A percentile compares a stretch with the other conserved stretches of the same genome.
Conservation (phyloP, 208 protist genomes). For the Crithidia thermophila region DNA sequence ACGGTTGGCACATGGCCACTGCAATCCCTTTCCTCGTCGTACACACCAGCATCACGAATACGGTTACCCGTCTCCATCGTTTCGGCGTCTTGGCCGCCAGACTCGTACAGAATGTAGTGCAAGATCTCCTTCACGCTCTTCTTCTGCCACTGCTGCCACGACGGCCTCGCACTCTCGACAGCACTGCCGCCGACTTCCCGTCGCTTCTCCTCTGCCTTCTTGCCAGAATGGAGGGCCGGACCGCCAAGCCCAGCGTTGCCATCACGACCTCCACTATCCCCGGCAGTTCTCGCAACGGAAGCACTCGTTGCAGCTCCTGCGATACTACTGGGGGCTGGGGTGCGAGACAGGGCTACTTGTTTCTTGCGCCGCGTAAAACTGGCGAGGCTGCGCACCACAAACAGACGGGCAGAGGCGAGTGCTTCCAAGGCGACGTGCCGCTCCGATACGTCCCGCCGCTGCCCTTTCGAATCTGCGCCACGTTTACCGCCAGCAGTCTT, state of each 20-base stretch:
- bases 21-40: background rate
- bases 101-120: constrained; percentile 34
- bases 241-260: too few species aligned
- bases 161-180: background rate
- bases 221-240: too few species aligned
- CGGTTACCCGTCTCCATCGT: too few species aligned
- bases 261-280: too few species aligned
- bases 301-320: too few species aligned
- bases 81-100: constrained; percentile 7
- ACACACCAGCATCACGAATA: too few species aligned
- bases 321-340: constrained; percentile 5
- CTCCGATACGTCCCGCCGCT: constrained; percentile 14
- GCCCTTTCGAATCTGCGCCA: background rate
- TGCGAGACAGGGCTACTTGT: constrained; percentile 31
- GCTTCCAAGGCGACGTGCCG: constrained; percentile 40
- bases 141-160: constrained; percentile 12
- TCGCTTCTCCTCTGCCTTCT: background rate
- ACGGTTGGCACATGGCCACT: too few species aligned
- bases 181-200: background rate
- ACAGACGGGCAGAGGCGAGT: constrained; percentile 57
- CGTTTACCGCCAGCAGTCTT: background rate
- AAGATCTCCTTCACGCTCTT: constrained; percentile 34
- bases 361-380: constrained; percentile 50
- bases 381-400: constrained; percentile 67
- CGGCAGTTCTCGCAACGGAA: too few species aligned